Evolutionary conservation across 139 green algal genomes (phyloP).

Genomic region (Zygnema cylindricum): DNA sequence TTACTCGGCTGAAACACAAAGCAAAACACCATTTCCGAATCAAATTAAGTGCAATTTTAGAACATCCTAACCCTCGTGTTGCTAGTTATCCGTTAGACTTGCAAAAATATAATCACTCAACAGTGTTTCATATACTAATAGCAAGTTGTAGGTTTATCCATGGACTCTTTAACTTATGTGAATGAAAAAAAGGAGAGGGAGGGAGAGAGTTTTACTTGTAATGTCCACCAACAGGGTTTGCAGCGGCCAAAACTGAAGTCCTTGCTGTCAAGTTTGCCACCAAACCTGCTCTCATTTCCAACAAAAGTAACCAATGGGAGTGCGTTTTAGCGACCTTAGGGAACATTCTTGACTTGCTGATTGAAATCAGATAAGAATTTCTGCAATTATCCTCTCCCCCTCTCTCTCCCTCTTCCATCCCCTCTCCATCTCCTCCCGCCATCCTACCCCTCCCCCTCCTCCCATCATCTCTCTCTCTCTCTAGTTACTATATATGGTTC

Average conservation of each 20-base stretch:
- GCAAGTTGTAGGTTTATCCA: not conserved
- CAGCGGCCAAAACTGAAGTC: constrained; percentile 88
- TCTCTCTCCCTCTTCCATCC: no score
- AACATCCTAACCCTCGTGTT: not conserved
- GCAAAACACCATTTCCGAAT: no score
- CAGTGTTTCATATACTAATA: not conserved
- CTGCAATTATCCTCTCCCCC: no score
- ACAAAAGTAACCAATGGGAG: no score
- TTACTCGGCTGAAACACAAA: constrained; percentile 68
- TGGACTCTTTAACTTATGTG: not conserved
- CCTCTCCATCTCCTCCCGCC: no score
- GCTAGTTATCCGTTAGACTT: not conserved
- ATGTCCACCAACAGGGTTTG: constrained; percentile 84
- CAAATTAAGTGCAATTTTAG: not conserved
- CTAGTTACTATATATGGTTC: no score
- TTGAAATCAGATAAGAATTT: no score
- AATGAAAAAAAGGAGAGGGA: constrained; percentile 1
- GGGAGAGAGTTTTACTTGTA: constrained; percentile 71
- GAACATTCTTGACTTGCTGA: no score
- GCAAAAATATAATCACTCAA: not conserved
- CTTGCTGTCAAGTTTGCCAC: constrained; percentile 84
- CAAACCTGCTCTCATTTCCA: constrained; percentile 70
- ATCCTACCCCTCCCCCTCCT: no score
- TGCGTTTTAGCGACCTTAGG: no score
- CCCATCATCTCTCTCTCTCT: no score